Conservation (phyloP, 805 yeast species). For the Barnettozyma californica region DNA sequence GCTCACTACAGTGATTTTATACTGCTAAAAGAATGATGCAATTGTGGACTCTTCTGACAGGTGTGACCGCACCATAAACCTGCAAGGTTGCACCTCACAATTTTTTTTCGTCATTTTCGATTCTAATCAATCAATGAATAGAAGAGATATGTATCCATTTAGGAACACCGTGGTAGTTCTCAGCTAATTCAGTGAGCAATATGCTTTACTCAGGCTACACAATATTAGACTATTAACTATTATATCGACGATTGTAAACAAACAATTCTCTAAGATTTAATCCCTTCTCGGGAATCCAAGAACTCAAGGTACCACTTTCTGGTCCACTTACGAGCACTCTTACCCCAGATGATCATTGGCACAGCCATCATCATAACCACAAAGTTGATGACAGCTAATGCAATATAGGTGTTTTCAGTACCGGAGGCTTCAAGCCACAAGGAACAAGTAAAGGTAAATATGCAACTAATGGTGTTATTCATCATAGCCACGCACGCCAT, state of each 20-base stretch:
- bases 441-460: conserved; percentile 62
- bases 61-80: neutral
- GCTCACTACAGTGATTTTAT: neutral
- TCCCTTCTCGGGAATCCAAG: conserved; percentile 48
- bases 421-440: conserved; percentile 55
- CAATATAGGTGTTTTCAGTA: conserved; percentile 52
- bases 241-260: too few species aligned
- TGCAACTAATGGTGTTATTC: conserved; percentile 59
- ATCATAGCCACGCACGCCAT: conserved; percentile 65
- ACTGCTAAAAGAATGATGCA: conserved; percentile 2
- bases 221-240: too few species aligned
- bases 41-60: neutral
- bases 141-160: too few species aligned
- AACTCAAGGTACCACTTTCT: conserved; percentile 48
- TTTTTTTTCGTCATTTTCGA: too few species aligned
- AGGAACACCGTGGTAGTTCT: conserved; percentile 5
- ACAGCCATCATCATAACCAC: conserved; percentile 50
- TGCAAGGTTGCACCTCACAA: neutral
- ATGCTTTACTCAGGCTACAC: too few species aligned
- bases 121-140: neutral
- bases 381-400: conserved; percentile 55
- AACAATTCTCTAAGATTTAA: conserved; percentile 22
- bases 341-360: conserved; percentile 59
- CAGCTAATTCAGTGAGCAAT: too few species aligned
- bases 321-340: conserved; percentile 52